A percentile compares a stretch with the other conserved stretches of the same genome.
phyloP scores from a whole-genome alignment of 2,329 filamentous ascomycete genomes.

The Neofusicoccum sp. region DNA sequence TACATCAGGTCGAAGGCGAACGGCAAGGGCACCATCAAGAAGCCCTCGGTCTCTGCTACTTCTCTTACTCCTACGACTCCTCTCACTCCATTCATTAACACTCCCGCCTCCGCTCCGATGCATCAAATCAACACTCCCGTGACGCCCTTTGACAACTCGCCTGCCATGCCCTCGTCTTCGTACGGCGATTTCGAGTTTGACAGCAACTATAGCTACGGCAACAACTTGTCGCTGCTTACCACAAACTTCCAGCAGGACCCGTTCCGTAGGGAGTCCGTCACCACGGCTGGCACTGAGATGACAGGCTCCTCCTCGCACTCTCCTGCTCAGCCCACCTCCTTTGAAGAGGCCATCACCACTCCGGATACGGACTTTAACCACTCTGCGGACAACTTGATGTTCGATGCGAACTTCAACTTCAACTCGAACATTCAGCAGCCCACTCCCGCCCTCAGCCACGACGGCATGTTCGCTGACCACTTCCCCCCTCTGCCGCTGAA shows the following conservation, averaged over 20 bases:
- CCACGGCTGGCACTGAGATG: constrained; percentile 35
- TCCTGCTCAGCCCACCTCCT: constrained; percentile 40
- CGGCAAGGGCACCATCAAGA: constrained; percentile 56
- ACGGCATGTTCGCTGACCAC: constrained; percentile 35
- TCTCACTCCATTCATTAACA: constrained; percentile 33
- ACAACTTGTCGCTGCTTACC: neutral
- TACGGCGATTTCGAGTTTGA: constrained; percentile 31
- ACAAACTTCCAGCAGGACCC: constrained; percentile 27
- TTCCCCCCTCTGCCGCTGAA: constrained; percentile 10
- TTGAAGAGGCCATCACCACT: constrained; percentile 45
- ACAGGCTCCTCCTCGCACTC: constrained; percentile 43
- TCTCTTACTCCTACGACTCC: constrained; percentile 36
- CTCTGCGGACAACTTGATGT: constrained; percentile 55
- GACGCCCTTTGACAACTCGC: constrained; percentile 42
- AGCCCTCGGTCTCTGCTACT: constrained; percentile 27
- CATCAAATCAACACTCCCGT: constrained; percentile 29
- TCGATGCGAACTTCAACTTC: constrained; percentile 60
- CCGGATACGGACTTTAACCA: constrained; percentile 55
- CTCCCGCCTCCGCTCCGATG: constrained; percentile 34
- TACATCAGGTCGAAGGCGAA: constrained; percentile 93
- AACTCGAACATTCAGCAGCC: constrained; percentile 57
- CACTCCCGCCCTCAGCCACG: constrained; percentile 42
- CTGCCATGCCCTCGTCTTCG: constrained; percentile 32
- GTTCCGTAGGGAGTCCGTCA: constrained; percentile 37
- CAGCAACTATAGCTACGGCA: constrained; percentile 6